phyloP scores from a whole-genome alignment of 78 protist genomes.

The Dictyostelium firmibasis region DNA sequence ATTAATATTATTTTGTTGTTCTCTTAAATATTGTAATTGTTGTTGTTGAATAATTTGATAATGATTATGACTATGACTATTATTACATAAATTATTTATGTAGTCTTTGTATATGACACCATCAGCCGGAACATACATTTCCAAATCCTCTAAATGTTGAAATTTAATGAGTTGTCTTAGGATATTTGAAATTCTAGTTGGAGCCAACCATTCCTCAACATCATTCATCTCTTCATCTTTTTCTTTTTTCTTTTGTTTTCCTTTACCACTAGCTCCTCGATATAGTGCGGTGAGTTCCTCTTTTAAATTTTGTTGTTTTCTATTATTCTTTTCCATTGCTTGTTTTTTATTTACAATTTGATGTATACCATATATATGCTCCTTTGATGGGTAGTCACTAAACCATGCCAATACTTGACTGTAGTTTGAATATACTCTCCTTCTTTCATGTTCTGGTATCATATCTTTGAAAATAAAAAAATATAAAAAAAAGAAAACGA shows the following conservation, averaged over 20 bases:
- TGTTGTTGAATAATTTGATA: background rate
- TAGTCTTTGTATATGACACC: conserved; percentile 71
- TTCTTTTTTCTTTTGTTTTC: background rate
- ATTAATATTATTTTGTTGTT: background rate
- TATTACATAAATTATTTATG: conserved; percentile 13
- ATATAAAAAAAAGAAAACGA: background rate
- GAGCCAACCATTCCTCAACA: conserved; percentile 79
- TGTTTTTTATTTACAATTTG: conserved; percentile 65
- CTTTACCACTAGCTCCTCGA: background rate
- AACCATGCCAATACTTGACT: conserved; percentile 38
- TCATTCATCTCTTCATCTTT: background rate
- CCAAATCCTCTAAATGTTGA: background rate
- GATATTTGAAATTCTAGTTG: conserved; percentile 63
- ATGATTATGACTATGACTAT: background rate
- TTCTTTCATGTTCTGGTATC: background rate
- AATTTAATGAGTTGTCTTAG: conserved; percentile 22
- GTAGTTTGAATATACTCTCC: conserved; percentile 25
- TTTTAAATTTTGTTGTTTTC: background rate
- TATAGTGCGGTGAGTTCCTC: background rate
- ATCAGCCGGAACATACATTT: conserved; percentile 66
- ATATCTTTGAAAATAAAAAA: conserved; percentile 4
- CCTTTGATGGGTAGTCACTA: conserved; percentile 47
- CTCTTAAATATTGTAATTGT: background rate
- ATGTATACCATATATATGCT: conserved; percentile 31
- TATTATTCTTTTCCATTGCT: conserved; percentile 2